These are phyloP conservation scores for Mycena sp. DNA, from an alignment of 1,284 basidiomycete species.

Conservation along the genomic window DNA sequence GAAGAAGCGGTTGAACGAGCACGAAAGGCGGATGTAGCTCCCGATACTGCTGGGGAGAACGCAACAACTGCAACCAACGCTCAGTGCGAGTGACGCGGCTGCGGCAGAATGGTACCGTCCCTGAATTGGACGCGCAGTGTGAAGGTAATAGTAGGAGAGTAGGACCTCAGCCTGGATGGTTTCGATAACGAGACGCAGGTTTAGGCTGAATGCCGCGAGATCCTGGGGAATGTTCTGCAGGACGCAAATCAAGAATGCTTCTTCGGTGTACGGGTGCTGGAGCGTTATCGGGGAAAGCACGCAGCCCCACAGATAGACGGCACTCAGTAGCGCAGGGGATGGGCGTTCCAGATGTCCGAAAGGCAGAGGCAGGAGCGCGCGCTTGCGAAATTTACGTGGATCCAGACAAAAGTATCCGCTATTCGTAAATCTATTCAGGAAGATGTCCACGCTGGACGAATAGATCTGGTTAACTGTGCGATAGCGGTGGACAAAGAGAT, in stretches of 20 bases:
- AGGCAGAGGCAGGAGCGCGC: too few relatives aligned
- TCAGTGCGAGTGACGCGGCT: slow-evolving; percentile 11
- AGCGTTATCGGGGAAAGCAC: slow-evolving; percentile 39
- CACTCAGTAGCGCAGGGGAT: too few relatives aligned
- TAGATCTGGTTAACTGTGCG: too few relatives aligned
- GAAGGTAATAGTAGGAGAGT: slow-evolving; percentile 14
- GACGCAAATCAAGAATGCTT: slow-evolving; percentile 35
- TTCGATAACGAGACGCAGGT: slow-evolving; percentile 49
- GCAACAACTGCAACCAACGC: slow-evolving; percentile 1
- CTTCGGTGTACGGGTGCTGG: slow-evolving; percentile 24
- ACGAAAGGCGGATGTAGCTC: slow-evolving; percentile 4
- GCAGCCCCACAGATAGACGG: too few relatives aligned
- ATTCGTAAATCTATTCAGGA: too few relatives aligned
- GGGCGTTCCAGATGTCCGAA: too few relatives aligned
- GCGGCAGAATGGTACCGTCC: slow-evolving; percentile 14
- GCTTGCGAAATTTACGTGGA: too few relatives aligned
- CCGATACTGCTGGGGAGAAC: not conserved
- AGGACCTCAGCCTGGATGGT: slow-evolving; percentile 63
- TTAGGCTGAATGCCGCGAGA: slow-evolving; percentile 33
- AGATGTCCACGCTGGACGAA: too few relatives aligned
- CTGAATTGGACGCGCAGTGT: not conserved
- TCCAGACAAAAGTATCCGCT: too few relatives aligned
- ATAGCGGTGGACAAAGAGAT: too few relatives aligned
- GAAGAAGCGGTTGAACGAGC: slow-evolving; percentile 26
- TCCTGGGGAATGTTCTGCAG: slow-evolving; percentile 45